A percentile compares a stretch with the other conserved stretches of the same genome.
These are phyloP conservation scores for Neopestalotiopsis rosae DNA, from an alignment of 2,329 filamentous ascomycete species.

Conservation along the genomic window DNA sequence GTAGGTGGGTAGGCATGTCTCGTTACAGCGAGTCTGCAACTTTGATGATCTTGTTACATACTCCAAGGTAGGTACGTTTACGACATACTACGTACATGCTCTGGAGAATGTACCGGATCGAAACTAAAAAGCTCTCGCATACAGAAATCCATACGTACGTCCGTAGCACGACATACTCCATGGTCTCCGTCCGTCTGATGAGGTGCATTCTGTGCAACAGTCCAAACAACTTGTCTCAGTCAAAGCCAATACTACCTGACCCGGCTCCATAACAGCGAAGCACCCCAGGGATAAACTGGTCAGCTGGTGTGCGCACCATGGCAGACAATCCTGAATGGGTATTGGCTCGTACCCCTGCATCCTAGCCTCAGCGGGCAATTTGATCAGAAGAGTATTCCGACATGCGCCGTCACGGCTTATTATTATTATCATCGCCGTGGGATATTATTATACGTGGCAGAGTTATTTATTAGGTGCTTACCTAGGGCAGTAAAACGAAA, in stretches of 20 bases:
- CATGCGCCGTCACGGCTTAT: background rate
- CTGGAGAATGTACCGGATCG: background rate
- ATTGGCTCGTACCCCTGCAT: slow-evolving; percentile 19
- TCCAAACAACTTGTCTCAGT: background rate
- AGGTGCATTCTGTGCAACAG: background rate
- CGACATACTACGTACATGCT: background rate
- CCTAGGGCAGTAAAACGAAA: background rate
- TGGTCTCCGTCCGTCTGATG: slow-evolving; percentile 2
- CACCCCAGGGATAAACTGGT: slow-evolving; percentile 13
- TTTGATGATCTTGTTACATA: background rate
- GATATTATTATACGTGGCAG: background rate
- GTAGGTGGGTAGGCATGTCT: background rate
- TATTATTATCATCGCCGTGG: background rate
- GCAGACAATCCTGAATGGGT: background rate
- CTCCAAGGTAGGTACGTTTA: background rate
- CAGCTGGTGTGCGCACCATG: slow-evolving; percentile 19
- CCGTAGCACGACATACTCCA: slow-evolving; percentile 2
- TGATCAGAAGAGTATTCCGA: background rate
- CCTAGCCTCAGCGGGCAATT: slow-evolving; percentile 11
- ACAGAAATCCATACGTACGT: background rate
- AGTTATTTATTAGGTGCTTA: background rate
- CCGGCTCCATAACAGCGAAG: background rate
- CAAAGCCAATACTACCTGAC: background rate
- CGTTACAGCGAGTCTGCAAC: background rate
- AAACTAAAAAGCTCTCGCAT: background rate